Percentiles rank a stretch among this genome's conserved stretches.
Conservation (phyloP, 306 rosid species). For the Mimosa pudica region DNA sequence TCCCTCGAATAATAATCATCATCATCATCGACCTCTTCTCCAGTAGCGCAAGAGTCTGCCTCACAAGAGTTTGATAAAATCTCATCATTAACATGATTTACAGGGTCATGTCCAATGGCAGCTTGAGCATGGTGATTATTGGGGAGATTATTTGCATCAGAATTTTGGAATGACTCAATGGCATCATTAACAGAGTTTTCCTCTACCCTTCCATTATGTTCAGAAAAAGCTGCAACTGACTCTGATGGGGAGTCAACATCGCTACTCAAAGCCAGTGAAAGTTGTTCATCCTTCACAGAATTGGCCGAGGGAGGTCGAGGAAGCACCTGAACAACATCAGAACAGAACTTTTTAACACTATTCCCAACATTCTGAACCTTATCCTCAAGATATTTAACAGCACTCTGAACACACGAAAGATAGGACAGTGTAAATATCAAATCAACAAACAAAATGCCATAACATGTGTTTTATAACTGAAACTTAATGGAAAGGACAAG, state of each 20-base stretch:
- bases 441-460: neutral
- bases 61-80: neutral
- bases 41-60: neutral
- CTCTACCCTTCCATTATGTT: conserved; percentile 18
- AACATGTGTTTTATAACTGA: neutral
- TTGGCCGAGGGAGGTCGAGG: conserved; percentile 39
- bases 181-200: conserved; percentile 38
- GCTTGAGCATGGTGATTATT: conserved; percentile 38
- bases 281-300: conserved; percentile 43
- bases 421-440: conserved; percentile 19
- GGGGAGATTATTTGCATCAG: conserved; percentile 36
- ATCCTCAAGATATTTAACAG: conserved; percentile 70
- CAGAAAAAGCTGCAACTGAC: conserved; percentile 15
- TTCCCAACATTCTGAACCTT: conserved; percentile 72
- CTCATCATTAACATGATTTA: neutral
- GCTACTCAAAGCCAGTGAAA: conserved; percentile 26
- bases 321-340: conserved; percentile 60
- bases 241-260: conserved; percentile 29
- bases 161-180: conserved; percentile 34
- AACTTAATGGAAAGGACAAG: neutral
- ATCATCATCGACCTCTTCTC: conserved; percentile 33
- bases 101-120: conserved; percentile 5
- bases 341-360: conserved; percentile 64
- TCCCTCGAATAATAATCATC: conserved; percentile 37
- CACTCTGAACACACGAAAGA: conserved; percentile 56